Percentiles rank a stretch among this genome's conserved stretches.
Evolutionary conservation across 768 basidiomycete genomes (phyloP).

Genomic region (Kwoniella dejecticola): DNA sequence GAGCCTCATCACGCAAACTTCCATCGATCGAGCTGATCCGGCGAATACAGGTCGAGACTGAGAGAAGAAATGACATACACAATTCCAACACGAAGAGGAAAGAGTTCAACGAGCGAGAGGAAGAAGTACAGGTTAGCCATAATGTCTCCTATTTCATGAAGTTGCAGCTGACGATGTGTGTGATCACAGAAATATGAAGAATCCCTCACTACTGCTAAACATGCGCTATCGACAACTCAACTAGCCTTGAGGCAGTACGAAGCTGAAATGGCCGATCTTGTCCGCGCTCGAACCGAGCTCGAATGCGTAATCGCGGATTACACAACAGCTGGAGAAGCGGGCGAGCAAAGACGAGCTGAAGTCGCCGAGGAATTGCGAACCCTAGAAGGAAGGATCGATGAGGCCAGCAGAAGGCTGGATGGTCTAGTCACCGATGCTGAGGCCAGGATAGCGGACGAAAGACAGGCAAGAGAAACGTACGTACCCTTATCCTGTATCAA

Average conservation of each 20-base stretch:
- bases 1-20: constrained; percentile 36
- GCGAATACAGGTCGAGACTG: constrained; percentile 59
- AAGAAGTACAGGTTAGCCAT: constrained; percentile 71
- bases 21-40: constrained; percentile 4
- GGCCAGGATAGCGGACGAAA: constrained; percentile 59
- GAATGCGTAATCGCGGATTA: constrained; percentile 81
- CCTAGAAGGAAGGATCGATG: constrained; percentile 65
- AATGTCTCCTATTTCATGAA: background rate
- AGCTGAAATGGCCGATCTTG: constrained; percentile 80
- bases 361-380: constrained; percentile 68
- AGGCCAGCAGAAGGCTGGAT: constrained; percentile 67
- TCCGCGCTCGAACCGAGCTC: constrained; percentile 80
- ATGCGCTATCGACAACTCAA: constrained; percentile 68
- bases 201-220: constrained; percentile 69
- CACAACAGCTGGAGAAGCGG: constrained; percentile 65
- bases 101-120: constrained; percentile 79
- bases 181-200: constrained; percentile 70
- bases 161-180: background rate
- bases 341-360: constrained; percentile 66
- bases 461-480: constrained; percentile 59
- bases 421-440: constrained; percentile 73
- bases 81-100: constrained; percentile 78
- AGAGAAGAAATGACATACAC: constrained; percentile 78
- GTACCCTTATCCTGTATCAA: constrained; percentile 13
- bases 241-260: constrained; percentile 75